A percentile compares a stretch with the other conserved stretches of the same genome.
These are phyloP conservation scores for Aspergillus sp. DNA, from an alignment of 2,329 filamentous ascomycete genomes.

Conservation along the genomic window DNA sequence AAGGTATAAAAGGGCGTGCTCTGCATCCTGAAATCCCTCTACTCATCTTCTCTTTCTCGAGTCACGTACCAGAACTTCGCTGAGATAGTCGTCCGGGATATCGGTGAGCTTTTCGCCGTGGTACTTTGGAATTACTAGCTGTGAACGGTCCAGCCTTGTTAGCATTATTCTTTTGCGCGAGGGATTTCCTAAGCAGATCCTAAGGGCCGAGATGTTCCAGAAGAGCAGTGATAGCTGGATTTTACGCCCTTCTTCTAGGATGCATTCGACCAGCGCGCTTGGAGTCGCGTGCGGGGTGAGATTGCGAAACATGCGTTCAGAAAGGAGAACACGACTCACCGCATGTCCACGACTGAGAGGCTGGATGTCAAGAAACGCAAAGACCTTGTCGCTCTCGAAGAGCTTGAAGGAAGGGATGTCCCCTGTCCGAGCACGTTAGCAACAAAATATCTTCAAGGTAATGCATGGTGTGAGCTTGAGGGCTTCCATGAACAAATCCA, in stretches of 20 bases:
- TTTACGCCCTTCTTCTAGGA: not conserved
- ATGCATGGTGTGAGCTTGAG: not conserved
- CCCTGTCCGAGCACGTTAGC: conserved; percentile 57
- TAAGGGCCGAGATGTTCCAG: not conserved
- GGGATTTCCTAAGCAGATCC: not conserved
- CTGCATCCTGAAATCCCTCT: not conserved
- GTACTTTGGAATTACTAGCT: conserved; percentile 96
- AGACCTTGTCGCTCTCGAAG: conserved; percentile 88
- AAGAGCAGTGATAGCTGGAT: not conserved
- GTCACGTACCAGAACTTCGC: conserved; percentile 73
- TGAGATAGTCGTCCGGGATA: conserved; percentile 85
- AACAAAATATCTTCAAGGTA: not conserved
- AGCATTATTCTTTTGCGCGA: not conserved
- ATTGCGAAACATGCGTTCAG: not conserved
- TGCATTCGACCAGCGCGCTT: not conserved
- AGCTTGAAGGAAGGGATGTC: conserved; percentile 97
- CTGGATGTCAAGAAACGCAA: conserved; percentile 96
- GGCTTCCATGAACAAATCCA: not conserved
- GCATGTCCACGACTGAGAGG: conserved; percentile 87
- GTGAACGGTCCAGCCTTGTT: conserved; percentile 16
- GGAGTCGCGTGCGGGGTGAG: conserved; percentile 23
- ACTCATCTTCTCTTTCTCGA: not conserved
- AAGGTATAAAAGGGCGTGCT: conserved; percentile 7
- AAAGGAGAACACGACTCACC: conserved; percentile 57
- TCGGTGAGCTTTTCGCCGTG: conserved; percentile 91